Base-by-base conservation (phyloP, 345 rosid species). In the Pistacia atlantica region DNA sequence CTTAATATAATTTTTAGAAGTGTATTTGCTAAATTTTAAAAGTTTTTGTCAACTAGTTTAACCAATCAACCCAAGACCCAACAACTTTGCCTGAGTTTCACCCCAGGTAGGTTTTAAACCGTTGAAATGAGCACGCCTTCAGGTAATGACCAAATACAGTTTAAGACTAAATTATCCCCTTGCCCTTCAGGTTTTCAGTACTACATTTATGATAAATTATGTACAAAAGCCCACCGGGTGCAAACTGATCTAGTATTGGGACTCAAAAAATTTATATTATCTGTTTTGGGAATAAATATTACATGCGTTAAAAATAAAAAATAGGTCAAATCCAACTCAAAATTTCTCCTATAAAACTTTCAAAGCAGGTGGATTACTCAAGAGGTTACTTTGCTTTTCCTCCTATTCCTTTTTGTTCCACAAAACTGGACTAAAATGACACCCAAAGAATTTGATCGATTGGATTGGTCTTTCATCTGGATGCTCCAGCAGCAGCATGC, bases 401-500 rank as follows among this genome's bases (percentile, higher is more conserved):
- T 38, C 71, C 4, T 42, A 5, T 25, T 33, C 18, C 62, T 22
- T 22, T 4, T 16, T 57, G 8, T 18, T 1, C 64, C n/a, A 5
- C 72, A n/a, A 25, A 49, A 48, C 25, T 22, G 25, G 25, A 22
- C 25, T 22, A 22, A 22, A 22, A 22, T 22, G 25, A 22, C 25
- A 22, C 25, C 16, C 75, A 14, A 52, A 69, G 45, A 59, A 59
- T 46, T 18, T 45, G 25, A 22, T 20, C 7, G 11, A 22, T 12
- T 25, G 33, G 5, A 13, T 12, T 1, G 48, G 75, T 67, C 20
- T 33, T 59, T 87, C 84, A 92, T 67, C 94, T 90, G 31, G 97
- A 88, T 48, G 96, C 92, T 48, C 90, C 99, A 7, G 97, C 93
- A 11, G 93, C 95, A 61, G 94, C 88, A 37, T 86, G 90, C 73